A percentile compares a stretch with the other conserved stretches of the same genome.
Evolutionary conservation across 1,139 yeast genomes (phyloP).

Genomic region (Arxiozyma slooffiae): DNA sequence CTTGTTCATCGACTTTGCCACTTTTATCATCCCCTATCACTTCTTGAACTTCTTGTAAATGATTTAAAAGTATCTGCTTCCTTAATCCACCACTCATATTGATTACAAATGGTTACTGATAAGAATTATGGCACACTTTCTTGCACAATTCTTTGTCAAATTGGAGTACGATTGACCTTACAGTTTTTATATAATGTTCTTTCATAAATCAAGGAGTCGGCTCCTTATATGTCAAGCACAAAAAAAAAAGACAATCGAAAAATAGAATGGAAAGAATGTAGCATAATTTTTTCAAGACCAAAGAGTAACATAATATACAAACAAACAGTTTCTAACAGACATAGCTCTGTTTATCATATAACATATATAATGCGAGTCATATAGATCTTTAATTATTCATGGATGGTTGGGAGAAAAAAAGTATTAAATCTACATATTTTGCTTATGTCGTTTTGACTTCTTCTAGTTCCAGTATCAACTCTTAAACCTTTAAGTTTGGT

Average conservation of each 20-base stretch:
- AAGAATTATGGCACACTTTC: neutral
- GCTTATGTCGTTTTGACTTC: neutral
- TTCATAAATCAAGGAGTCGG: neutral
- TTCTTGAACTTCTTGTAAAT: constrained; percentile 9
- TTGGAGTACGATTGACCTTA: neutral
- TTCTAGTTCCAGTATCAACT: neutral
- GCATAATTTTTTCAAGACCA: neutral
- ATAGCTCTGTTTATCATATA: too few relatives aligned
- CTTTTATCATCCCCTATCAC: neutral
- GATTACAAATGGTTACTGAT: neutral
- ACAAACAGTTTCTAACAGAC: too few relatives aligned
- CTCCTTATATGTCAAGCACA: neutral
- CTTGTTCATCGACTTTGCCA: constrained; percentile 6
- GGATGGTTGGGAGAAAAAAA: neutral
- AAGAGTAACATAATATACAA: too few relatives aligned
- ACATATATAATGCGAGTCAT: too few relatives aligned
- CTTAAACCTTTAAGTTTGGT: constrained; percentile 8
- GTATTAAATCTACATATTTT: too few relatives aligned
- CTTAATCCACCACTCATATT: constrained; percentile 3
- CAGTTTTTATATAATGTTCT: too few relatives aligned
- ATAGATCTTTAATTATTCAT: too few relatives aligned
- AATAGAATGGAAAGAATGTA: neutral
- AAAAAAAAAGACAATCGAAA: too few relatives aligned
- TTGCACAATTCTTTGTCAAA: neutral
- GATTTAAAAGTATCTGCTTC: constrained; percentile 9